phyloP scores from a whole-genome alignment of 1,139 yeast genomes.

The Blastobotrys petasosporus region DNA sequence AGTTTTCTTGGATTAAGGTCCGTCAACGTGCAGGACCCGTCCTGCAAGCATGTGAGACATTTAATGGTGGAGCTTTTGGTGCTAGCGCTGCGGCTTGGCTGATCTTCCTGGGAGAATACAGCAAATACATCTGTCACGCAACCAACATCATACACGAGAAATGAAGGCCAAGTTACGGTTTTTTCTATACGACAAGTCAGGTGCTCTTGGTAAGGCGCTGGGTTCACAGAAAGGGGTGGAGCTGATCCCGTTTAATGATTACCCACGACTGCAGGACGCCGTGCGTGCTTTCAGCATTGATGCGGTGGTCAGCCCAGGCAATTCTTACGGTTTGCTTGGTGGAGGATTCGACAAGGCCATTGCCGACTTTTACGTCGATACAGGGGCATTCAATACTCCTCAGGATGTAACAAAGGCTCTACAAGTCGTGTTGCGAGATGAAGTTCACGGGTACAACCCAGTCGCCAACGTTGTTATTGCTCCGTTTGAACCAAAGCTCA shows the following conservation, averaged over 20 bases:
- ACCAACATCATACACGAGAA: too few relatives aligned
- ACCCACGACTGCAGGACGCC: constrained; percentile 13
- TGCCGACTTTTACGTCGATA: constrained; percentile 31
- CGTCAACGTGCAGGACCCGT: too few relatives aligned
- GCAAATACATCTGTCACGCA: too few relatives aligned
- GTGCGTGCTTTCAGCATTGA: constrained; percentile 16
- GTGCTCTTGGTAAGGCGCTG: constrained; percentile 7
- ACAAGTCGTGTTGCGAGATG: constrained; percentile 20
- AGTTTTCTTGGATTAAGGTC: too few relatives aligned
- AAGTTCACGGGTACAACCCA: constrained; percentile 34
- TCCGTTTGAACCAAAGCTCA: constrained; percentile 27
- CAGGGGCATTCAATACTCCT: constrained; percentile 18
- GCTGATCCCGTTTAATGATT: constrained; percentile 9
- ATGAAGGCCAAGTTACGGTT: not conserved
- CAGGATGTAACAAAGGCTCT: constrained; percentile 17
- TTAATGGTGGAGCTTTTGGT: too few relatives aligned
- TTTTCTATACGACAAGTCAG: constrained; percentile 13
- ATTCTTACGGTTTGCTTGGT: constrained; percentile 45
- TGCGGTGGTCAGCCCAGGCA: constrained; percentile 48
- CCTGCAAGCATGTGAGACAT: too few relatives aligned
- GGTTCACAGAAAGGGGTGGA: constrained; percentile 6
- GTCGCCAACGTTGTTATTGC: constrained; percentile 31
- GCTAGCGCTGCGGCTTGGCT: too few relatives aligned
- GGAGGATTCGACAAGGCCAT: constrained; percentile 49
- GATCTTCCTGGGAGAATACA: too few relatives aligned